phyloP scores from a whole-genome alignment of 108 stramenopile species.

The Nitzschia putrida region DNA sequence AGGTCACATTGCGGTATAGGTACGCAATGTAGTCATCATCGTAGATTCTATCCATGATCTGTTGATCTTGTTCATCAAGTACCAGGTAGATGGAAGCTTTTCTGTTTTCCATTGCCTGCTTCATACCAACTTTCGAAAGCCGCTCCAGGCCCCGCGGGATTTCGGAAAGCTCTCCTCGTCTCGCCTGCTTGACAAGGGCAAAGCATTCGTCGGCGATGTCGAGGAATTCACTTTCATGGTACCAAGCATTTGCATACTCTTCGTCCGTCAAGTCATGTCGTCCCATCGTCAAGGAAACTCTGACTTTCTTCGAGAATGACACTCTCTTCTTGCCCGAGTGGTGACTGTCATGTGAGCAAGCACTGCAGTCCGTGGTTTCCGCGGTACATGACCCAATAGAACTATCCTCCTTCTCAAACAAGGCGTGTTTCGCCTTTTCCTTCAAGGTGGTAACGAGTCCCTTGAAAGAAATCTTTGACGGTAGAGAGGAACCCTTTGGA shows the following conservation, averaged over 20 bases:
- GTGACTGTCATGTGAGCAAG: too few relatives aligned
- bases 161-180: not conserved
- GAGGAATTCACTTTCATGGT: not conserved
- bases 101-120: not conserved
- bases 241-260: not conserved
- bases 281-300: not conserved
- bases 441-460: too few relatives aligned
- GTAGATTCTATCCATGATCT: not conserved
- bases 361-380: too few relatives aligned
- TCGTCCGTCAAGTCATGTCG: not conserved
- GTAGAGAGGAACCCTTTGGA: too few relatives aligned
- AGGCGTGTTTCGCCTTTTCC: too few relatives aligned
- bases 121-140: not conserved
- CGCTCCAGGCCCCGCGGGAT: constrained; percentile 8
- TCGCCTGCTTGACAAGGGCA: not conserved
- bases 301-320: not conserved
- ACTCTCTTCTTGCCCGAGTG: too few relatives aligned
- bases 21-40: not conserved
- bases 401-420: too few relatives aligned
- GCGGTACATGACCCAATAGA: too few relatives aligned
- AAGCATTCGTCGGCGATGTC: constrained; percentile 1
- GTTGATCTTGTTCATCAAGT: constrained; percentile 6
- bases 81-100: not conserved
- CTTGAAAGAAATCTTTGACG: too few relatives aligned
- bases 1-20: constrained; percentile 6